Evolutionary conservation across 2,329 filamentous ascomycete genomes (phyloP).

Genomic region (Pseudopithomyces maydicus): DNA sequence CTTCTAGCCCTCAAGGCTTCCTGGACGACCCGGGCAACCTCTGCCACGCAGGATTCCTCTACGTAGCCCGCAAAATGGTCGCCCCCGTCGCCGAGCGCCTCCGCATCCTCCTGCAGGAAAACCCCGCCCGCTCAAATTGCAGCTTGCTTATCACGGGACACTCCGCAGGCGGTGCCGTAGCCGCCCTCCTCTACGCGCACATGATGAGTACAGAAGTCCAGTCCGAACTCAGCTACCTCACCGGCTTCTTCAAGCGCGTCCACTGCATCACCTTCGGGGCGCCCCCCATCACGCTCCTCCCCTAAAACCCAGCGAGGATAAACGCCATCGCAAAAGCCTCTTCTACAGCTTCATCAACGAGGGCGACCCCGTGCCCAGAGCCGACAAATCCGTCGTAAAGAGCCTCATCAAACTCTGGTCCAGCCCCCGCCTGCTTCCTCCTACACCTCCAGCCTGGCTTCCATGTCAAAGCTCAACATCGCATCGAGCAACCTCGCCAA

Average conservation of each 20-base stretch:
- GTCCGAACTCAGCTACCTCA: conserved; percentile 73
- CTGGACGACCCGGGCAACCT: conserved; percentile 78
- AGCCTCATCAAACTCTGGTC: conserved; percentile 74
- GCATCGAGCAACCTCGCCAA: conserved; percentile 11
- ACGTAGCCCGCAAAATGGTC: conserved; percentile 76
- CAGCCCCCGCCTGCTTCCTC: conserved; percentile 55
- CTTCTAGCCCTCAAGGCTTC: conserved; percentile 69
- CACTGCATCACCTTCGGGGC: conserved; percentile 89
- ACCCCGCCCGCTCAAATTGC: conserved; percentile 67
- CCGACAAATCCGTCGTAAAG: conserved; percentile 76
- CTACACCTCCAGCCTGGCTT: conserved; percentile 20
- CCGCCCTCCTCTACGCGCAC: conserved; percentile 78
- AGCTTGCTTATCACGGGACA: conserved; percentile 85
- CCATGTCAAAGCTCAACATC: conserved; percentile 33
- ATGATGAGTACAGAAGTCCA: conserved; percentile 69
- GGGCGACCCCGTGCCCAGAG: conserved; percentile 78
- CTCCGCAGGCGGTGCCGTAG: conserved; percentile 83
- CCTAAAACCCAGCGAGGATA: conserved; percentile 60
- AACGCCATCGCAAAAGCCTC: conserved; percentile 64
- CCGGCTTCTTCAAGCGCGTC: conserved; percentile 73
- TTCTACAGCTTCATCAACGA: conserved; percentile 86
- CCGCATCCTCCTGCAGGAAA: conserved; percentile 71
- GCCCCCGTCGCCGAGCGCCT: conserved; percentile 72
- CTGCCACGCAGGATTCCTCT: conserved; percentile 81
- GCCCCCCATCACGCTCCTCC: conserved; percentile 77